Percentiles rank a stretch among this genome's conserved stretches.
phyloP scores from a whole-genome alignment of 139 green algal genomes.

The Parachlorella kessleri region DNA sequence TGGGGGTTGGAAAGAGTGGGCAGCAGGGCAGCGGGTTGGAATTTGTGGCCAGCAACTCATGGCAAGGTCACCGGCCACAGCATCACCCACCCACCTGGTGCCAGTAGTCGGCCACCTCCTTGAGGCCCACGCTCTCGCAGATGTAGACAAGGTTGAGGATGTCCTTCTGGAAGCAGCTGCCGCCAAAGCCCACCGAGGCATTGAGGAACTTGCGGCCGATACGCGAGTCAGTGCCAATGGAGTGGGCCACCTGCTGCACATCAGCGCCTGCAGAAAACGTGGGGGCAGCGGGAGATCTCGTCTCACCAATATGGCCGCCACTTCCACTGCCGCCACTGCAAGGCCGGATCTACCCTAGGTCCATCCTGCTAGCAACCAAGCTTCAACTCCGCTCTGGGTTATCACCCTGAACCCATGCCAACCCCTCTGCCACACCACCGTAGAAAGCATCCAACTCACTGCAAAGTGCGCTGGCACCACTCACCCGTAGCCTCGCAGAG shows the following conservation, averaged over 20 bases:
- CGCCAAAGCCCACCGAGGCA: conserved; percentile 97
- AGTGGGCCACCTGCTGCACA: conserved; percentile 87
- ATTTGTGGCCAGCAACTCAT: not conserved
- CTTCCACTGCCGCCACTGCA: not conserved
- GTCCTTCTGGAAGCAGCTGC: conserved; percentile 99
- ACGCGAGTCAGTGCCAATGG: conserved; percentile 94
- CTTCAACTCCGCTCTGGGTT: too few relatives aligned
- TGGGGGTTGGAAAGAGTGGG: too few relatives aligned
- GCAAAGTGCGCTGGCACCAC: too few relatives aligned
- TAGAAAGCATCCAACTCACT: too few relatives aligned
- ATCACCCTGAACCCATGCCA: too few relatives aligned
- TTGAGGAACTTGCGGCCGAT: conserved; percentile 99
- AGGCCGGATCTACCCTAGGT: too few relatives aligned
- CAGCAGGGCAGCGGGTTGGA: not conserved
- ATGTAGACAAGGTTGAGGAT: conserved; percentile 99
- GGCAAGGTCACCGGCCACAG: not conserved
- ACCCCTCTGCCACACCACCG: too few relatives aligned
- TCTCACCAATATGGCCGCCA: not conserved
- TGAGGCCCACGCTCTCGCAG: conserved; percentile 91
- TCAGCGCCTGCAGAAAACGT: conserved; percentile 69
- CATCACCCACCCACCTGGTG: conserved; percentile 34
- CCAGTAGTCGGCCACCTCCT: conserved; percentile 98
- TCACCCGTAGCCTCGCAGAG: conserved; percentile 94
- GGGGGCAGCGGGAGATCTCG: not conserved
- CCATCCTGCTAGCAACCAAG: too few relatives aligned